Percentiles rank a stretch among this genome's conserved stretches.
phyloP scores from a whole-genome alignment of 352 stramenopile species.

The Phytophthora europaea region DNA sequence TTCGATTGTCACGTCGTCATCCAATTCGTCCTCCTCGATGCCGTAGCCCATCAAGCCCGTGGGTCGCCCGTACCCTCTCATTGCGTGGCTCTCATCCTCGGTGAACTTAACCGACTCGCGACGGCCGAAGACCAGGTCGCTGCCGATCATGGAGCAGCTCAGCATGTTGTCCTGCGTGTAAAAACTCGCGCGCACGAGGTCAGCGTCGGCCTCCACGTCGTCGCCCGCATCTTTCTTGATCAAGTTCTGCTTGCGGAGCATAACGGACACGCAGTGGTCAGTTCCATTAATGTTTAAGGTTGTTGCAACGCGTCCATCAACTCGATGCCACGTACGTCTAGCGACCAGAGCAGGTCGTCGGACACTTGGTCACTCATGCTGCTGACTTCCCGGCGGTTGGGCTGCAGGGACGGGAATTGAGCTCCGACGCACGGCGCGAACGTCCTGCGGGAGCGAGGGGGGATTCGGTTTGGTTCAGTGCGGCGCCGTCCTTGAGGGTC shows the following conservation, averaged over 20 bases:
- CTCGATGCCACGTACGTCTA: conserved; percentile 58
- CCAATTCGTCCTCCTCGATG: conserved; percentile 46
- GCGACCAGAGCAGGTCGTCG: conserved; percentile 75
- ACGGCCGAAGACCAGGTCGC: conserved; percentile 59
- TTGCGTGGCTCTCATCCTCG: conserved; percentile 9
- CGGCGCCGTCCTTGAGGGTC: conserved; percentile 8
- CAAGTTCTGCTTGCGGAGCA: conserved; percentile 39
- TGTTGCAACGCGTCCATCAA: background rate
- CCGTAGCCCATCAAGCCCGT: conserved; percentile 46
- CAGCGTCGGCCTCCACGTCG: conserved; percentile 41
- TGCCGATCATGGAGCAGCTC: conserved; percentile 47
- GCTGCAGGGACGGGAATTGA: conserved; percentile 1
- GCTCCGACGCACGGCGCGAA: conserved; percentile 5
- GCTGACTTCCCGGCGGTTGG: conserved; percentile 5
- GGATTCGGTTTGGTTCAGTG: conserved; percentile 22
- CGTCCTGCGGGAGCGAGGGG: conserved; percentile 8
- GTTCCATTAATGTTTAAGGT: background rate
- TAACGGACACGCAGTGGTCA: background rate
- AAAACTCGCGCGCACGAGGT: conserved; percentile 52
- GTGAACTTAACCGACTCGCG: conserved; percentile 34
- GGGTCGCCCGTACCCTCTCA: conserved; percentile 38
- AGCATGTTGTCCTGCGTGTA: conserved; percentile 54
- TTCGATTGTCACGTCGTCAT: conserved; percentile 42
- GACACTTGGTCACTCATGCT: conserved; percentile 68
- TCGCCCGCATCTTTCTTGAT: conserved; percentile 50